phyloP scores from a whole-genome alignment of 768 basidiomycete species.

The Dacryopinax primogenitus region DNA sequence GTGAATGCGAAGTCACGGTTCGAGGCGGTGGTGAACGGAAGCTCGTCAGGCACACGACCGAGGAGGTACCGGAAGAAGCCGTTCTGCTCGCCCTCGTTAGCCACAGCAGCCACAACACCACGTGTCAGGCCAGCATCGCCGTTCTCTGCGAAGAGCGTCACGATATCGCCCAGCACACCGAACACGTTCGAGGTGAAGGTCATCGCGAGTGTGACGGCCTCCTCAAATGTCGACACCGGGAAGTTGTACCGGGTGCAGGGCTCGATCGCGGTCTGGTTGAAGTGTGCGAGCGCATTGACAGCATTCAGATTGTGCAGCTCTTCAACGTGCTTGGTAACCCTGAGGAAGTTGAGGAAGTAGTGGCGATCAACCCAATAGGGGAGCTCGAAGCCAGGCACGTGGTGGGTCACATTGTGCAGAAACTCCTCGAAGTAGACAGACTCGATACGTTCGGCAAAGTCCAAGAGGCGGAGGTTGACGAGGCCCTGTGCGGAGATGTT shows the following conservation, averaged over 20 bases:
- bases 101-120: slow-evolving; percentile 10
- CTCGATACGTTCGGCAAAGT: slow-evolving; percentile 6
- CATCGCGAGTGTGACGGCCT: slow-evolving; percentile 11
- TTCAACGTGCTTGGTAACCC: slow-evolving; percentile 1
- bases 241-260: slow-evolving; percentile 11
- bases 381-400: background rate
- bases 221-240: slow-evolving; percentile 8
- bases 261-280: slow-evolving; percentile 4
- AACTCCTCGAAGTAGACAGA: background rate
- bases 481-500: slow-evolving; percentile 7
- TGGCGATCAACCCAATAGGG: background rate
- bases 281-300: slow-evolving; percentile 7
- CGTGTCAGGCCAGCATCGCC: slow-evolving; percentile 11
- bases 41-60: background rate
- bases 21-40: slow-evolving; percentile 6
- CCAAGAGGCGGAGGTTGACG: slow-evolving; percentile 3
- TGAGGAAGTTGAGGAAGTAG: slow-evolving; percentile 7
- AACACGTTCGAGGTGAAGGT: slow-evolving; percentile 14
- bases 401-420: background rate
- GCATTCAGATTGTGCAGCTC: slow-evolving; percentile 7
- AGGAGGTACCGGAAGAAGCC: slow-evolving; percentile 13
- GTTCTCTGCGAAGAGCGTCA: background rate
- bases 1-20: slow-evolving; percentile 7
- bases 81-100: slow-evolving; percentile 14
- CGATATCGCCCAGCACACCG: slow-evolving; percentile 12